Base-by-base conservation (phyloP, 2,329 filamentous ascomycete genomes). In the Chrysosporium keratinophilum region DNA sequence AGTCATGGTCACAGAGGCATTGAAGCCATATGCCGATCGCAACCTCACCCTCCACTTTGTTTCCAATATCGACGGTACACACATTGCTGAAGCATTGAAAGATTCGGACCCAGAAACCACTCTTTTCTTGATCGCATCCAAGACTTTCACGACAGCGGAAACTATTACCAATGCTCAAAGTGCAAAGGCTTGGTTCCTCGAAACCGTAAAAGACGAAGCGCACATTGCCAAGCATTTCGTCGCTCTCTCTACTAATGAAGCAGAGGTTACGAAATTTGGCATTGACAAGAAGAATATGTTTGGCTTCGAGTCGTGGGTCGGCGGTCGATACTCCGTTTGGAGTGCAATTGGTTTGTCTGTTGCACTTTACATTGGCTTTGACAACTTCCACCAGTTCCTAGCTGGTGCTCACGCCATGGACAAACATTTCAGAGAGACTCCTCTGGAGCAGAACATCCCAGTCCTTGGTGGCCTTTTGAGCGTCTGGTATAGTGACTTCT, bases 221-320 rank as follows among this genome's bases (percentile, higher is more conserved):
- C 75, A 81, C 60, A 94, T 98, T 63, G 88, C 93, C 63, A 98
- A 97, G 81, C 93, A 98, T 80, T 98, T 98, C 68, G 93, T 96
- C 55, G 93, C 93, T 44, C 82, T 98, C 51, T 97, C 93, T 48
- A 98, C 93, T 71, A 98, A 98, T 74, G 87, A 91, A 75, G 71
- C 77, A 52, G 91, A 97, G 76, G 93, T 98, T 58, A 89, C 87
- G 74, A 97, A 97, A 79, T 98, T 98, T 66, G 93, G 93, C 61
- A 98, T 98, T 66, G 91, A 97, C 76, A 85, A 84, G 74, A 91
- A 91, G 80, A 98, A 97, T 80, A 98, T 98, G 93, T 98, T 98
- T 68, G 90, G 89, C 64, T 98, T 98, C 70, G 90, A 91, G 74
- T 94, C 87, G 74, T 98, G 93, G 93, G 91, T 97, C 50, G 93